phyloP scores from a whole-genome alignment of 139 green algal species.

The Asterochloris sp. region DNA sequence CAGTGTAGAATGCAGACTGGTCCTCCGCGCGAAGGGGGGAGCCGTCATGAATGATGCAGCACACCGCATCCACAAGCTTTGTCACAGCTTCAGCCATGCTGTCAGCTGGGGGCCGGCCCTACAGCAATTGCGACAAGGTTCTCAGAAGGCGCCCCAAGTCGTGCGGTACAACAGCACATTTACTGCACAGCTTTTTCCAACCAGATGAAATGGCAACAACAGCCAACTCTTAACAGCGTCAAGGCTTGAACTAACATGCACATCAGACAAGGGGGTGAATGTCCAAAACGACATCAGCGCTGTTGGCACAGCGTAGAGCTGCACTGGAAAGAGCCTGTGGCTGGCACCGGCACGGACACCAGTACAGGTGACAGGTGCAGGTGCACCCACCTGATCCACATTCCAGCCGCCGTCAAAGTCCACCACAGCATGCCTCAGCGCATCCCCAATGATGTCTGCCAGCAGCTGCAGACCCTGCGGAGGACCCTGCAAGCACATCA shows the following conservation, averaged over 20 bases:
- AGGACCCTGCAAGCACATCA: too few species aligned
- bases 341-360: too few species aligned
- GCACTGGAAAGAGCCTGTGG: too few species aligned
- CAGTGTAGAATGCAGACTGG: background rate
- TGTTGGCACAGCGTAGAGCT: too few species aligned
- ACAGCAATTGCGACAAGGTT: background rate
- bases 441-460: too few species aligned
- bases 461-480: too few species aligned
- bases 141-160: background rate
- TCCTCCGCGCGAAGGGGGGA: background rate
- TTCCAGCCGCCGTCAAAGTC: too few species aligned
- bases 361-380: too few species aligned
- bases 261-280: background rate
- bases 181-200: too few species aligned
- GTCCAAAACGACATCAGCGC: background rate
- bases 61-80: background rate
- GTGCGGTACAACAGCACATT: background rate
- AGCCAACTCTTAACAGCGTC: background rate
- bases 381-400: too few species aligned
- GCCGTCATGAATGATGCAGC: background rate
- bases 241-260: background rate
- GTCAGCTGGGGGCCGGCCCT: background rate
- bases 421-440: too few species aligned
- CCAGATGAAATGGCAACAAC: background rate
- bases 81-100: slow-evolving; percentile 15